A percentile compares a stretch with the other conserved stretches of the same genome.
These are phyloP conservation scores for Brassica balearica DNA, from an alignment of 441 rosid genomes.

Conservation along the genomic window DNA sequence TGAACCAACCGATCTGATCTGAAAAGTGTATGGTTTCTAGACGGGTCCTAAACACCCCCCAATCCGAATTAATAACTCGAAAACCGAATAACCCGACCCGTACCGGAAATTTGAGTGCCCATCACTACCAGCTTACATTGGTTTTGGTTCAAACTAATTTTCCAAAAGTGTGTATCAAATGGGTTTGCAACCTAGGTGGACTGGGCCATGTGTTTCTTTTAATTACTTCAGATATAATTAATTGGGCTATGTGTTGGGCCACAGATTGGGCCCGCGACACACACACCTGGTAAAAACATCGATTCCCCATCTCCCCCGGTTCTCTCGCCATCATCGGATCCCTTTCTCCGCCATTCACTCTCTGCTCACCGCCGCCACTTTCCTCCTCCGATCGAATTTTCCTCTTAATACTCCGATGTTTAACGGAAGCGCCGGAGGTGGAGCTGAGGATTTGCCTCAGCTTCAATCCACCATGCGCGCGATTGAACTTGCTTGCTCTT, in stretches of 20 bases:
- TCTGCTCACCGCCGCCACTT: constrained; percentile 37
- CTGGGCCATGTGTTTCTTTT: neutral
- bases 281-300: constrained; percentile 28
- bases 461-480: constrained; percentile 90
- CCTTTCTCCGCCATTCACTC: constrained; percentile 43
- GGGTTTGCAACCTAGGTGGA: neutral
- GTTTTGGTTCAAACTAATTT: neutral
- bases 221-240: too few relatives aligned
- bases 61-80: too few relatives aligned
- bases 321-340: constrained; percentile 39
- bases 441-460: constrained; percentile 62
- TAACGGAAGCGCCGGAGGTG: constrained; percentile 48
- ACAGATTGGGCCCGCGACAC: neutral
- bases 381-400: constrained; percentile 21
- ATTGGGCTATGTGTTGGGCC: neutral
- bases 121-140: neutral
- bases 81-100: too few relatives aligned
- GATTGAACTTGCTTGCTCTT: constrained; percentile 94
- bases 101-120: too few relatives aligned
- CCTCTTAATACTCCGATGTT: constrained; percentile 44
- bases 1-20: too few relatives aligned
- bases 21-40: too few relatives aligned
- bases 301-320: constrained; percentile 37
- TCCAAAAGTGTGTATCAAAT: neutral
- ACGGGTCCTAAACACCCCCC: too few relatives aligned